Conservation (phyloP, 2,329 filamentous ascomycete genomes). For the Leptodontidium sp. region DNA sequence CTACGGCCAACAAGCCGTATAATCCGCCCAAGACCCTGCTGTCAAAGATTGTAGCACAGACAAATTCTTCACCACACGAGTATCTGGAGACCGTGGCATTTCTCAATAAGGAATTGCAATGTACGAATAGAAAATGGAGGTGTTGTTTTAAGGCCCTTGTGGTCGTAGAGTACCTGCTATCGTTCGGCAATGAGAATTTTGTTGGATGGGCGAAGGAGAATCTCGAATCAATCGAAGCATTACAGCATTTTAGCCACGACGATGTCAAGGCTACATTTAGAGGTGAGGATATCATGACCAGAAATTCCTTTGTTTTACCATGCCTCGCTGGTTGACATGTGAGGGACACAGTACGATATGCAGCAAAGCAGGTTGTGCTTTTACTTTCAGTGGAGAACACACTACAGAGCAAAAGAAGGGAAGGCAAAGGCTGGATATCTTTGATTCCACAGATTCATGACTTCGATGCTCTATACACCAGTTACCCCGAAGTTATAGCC, state of each 20-base stretch:
- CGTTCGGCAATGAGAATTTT: constrained; percentile 7
- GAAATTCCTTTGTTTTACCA: background rate
- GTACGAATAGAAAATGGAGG: constrained; percentile 13
- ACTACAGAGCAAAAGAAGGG: background rate
- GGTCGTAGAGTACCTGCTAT: constrained; percentile 13
- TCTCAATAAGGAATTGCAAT: constrained; percentile 9
- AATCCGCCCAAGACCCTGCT: constrained; percentile 2
- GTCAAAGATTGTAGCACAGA: constrained; percentile 13
- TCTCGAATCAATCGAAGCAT: background rate
- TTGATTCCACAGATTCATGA: constrained; percentile 6
- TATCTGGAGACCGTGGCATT: background rate
- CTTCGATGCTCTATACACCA: background rate
- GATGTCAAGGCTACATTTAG: constrained; percentile 2
- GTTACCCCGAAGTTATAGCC: background rate
- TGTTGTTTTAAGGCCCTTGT: constrained; percentile 15
- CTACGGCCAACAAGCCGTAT: background rate
- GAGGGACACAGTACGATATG: constrained; percentile 12
- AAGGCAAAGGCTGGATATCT: background rate
- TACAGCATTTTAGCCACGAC: constrained; percentile 10
- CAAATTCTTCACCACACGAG: background rate
- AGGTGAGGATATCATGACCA: constrained; percentile 14
- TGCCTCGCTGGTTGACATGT: background rate
- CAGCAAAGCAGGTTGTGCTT: constrained; percentile 6
- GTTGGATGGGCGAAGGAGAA: constrained; percentile 10
- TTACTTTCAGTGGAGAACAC: constrained; percentile 8